These are phyloP conservation scores for Aspergillus flavus DNA, from an alignment of 2,329 filamentous ascomycete genomes.

Conservation along the genomic window DNA sequence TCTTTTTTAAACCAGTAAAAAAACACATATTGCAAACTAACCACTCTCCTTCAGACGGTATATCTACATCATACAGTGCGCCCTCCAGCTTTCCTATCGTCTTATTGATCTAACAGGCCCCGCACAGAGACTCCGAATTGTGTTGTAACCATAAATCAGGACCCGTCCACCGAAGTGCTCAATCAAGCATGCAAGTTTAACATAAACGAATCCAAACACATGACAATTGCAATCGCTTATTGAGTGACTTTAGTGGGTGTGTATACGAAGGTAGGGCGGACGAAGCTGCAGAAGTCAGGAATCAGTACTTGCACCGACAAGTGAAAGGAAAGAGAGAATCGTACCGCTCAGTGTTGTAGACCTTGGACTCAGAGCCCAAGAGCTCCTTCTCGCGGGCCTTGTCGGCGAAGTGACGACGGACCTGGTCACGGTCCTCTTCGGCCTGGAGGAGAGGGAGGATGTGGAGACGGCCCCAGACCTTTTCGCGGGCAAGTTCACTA, in stretches of 20 bases:
- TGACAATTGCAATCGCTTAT: conserved; percentile 42
- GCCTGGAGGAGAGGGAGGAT: conserved; percentile 92
- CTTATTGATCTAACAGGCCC: conserved; percentile 7
- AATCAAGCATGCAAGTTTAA: conserved; percentile 11
- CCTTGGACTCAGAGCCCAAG: conserved; percentile 77
- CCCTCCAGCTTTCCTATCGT: conserved; percentile 8
- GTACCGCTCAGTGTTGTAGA: conserved; percentile 88
- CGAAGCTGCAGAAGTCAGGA: conserved; percentile 61
- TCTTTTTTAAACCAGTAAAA: conserved; percentile 2
- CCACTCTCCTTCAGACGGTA: conserved; percentile 32
- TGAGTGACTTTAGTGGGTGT: conserved; percentile 66
- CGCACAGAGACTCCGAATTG: conserved; percentile 6
- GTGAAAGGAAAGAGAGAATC: conserved; percentile 32
- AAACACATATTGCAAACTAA: conserved; percentile 23
- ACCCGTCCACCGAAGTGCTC: conserved; percentile 6
- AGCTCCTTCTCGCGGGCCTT: conserved; percentile 88
- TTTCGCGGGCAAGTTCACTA: conserved; percentile 92
- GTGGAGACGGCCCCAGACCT: conserved; percentile 97
- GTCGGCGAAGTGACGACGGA: conserved; percentile 82
- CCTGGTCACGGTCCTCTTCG: conserved; percentile 94
- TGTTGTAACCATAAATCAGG: conserved; percentile 11
- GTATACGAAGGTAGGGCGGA: conserved; percentile 77
- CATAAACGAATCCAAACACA: conserved; percentile 11
- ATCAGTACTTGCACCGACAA: conserved; percentile 12
- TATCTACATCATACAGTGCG: conserved; percentile 36